phyloP scores from a whole-genome alignment of 2,329 filamentous ascomycete species.

The Aspergillus neotritici region DNA sequence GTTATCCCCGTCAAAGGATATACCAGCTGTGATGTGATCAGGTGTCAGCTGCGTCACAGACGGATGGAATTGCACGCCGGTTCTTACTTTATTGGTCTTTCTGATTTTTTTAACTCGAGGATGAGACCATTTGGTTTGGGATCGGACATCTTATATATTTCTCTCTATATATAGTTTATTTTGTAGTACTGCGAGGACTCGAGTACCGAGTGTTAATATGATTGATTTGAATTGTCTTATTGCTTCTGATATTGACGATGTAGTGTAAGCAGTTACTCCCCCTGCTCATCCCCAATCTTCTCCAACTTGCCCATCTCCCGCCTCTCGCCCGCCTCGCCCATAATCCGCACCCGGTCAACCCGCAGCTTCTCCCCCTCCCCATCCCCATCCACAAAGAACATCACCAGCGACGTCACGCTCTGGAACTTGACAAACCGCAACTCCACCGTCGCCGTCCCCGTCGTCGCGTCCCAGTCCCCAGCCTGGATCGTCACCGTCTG shows the following conservation, averaged over 20 bases:
- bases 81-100: slow-evolving; percentile 48
- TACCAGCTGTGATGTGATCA: slow-evolving; percentile 43
- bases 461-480: slow-evolving; percentile 70
- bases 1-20: slow-evolving; percentile 21
- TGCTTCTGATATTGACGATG: not conserved
- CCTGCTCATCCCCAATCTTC: slow-evolving; percentile 76
- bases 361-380: slow-evolving; percentile 79
- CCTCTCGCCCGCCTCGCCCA: slow-evolving; percentile 89
- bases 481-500: slow-evolving; percentile 71
- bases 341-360: slow-evolving; percentile 56
- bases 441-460: slow-evolving; percentile 65
- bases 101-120: slow-evolving; percentile 38
- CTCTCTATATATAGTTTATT: slow-evolving; percentile 1
- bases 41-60: slow-evolving; percentile 81
- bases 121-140: slow-evolving; percentile 46
- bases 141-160: slow-evolving; percentile 49
- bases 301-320: slow-evolving; percentile 89
- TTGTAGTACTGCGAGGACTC: not conserved
- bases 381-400: slow-evolving; percentile 86
- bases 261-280: too few species aligned
- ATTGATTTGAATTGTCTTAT: too few species aligned
- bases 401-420: slow-evolving; percentile 75
- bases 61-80: slow-evolving; percentile 69
- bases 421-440: slow-evolving; percentile 97
- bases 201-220: not conserved